phyloP scores from a whole-genome alignment of 257 asterid genomes.

The Petunia secreta region DNA sequence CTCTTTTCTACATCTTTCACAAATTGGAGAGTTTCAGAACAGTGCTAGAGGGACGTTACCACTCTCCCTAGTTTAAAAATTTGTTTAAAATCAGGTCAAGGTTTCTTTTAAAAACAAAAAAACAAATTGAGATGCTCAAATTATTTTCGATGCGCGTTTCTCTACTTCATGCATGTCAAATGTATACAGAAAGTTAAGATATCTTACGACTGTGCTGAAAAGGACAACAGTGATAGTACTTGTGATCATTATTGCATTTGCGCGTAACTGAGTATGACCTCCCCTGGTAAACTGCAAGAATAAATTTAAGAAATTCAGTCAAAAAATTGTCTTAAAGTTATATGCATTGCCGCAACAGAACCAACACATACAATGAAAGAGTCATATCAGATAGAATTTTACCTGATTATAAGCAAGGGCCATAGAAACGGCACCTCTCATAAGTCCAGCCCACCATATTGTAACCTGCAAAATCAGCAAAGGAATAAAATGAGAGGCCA shows the following conservation, averaged over 20 bases:
- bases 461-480: slow-evolving; percentile 54
- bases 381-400: slow-evolving; percentile 4
- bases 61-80: not conserved
- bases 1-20: not conserved
- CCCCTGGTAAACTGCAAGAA: slow-evolving; percentile 72
- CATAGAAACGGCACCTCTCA: slow-evolving; percentile 99
- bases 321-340: not conserved
- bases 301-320: slow-evolving; percentile 21
- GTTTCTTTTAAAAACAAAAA: not conserved
- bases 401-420: slow-evolving; percentile 99
- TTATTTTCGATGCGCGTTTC: not conserved
- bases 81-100: not conserved
- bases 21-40: not conserved
- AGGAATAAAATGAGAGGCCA: slow-evolving; percentile 9
- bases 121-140: not conserved
- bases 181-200: slow-evolving; percentile 26
- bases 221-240: slow-evolving; percentile 97
- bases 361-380: not conserved
- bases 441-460: slow-evolving; percentile 99
- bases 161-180: not conserved
- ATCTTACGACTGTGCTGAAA: slow-evolving; percentile 91
- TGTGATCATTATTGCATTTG: slow-evolving; percentile 84
- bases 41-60: not conserved
- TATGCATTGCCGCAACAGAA: not conserved
- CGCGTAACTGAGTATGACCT: slow-evolving; percentile 75